phyloP scores from a whole-genome alignment of 2,329 filamentous ascomycete species.

The Diaporthe ilicicola region DNA sequence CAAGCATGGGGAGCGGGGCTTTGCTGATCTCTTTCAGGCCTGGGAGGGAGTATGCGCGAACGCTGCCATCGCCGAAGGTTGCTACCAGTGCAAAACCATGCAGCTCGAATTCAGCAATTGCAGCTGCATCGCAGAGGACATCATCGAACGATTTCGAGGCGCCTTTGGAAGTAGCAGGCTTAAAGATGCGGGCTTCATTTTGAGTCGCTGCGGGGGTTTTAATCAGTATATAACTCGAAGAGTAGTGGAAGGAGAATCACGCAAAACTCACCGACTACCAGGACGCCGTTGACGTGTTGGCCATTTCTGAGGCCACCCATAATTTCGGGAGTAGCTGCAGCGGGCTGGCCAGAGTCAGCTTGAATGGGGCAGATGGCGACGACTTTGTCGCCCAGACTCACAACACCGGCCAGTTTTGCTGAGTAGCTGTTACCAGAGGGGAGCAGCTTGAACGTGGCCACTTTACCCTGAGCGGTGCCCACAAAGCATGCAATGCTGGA shows the following conservation, averaged over 20 bases:
- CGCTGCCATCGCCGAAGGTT: slow-evolving; percentile 83
- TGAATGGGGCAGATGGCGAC: slow-evolving; percentile 83
- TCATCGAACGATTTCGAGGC: slow-evolving; percentile 91
- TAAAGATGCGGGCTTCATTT: slow-evolving; percentile 87
- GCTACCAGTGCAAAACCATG: slow-evolving; percentile 83
- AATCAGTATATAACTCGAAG: slow-evolving; percentile 33
- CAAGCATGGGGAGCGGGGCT: slow-evolving; percentile 73
- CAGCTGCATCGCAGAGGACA: slow-evolving; percentile 81
- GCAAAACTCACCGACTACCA: slow-evolving; percentile 72
- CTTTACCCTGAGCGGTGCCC: slow-evolving; percentile 83
- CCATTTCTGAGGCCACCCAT: slow-evolving; percentile 83
- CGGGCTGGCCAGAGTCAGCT: slow-evolving; percentile 77
- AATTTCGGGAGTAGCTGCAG: slow-evolving; percentile 76
- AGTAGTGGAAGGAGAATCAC: no score
- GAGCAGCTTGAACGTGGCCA: slow-evolving; percentile 90
- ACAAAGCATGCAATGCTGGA: slow-evolving; percentile 94
- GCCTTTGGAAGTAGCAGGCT: slow-evolving; percentile 85
- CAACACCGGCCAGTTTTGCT: slow-evolving; percentile 74
- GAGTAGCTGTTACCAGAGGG: slow-evolving; percentile 78
- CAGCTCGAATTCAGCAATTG: slow-evolving; percentile 77
- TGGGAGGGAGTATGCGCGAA: slow-evolving; percentile 86
- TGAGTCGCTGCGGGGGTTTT: slow-evolving; percentile 59
- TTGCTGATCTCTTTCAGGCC: slow-evolving; percentile 84
- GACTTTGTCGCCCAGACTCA: slow-evolving; percentile 72
- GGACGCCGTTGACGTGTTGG: slow-evolving; percentile 77